Evolutionary conservation across 345 rosid species (phyloP).

Genomic region (Cardamine occulta): DNA sequence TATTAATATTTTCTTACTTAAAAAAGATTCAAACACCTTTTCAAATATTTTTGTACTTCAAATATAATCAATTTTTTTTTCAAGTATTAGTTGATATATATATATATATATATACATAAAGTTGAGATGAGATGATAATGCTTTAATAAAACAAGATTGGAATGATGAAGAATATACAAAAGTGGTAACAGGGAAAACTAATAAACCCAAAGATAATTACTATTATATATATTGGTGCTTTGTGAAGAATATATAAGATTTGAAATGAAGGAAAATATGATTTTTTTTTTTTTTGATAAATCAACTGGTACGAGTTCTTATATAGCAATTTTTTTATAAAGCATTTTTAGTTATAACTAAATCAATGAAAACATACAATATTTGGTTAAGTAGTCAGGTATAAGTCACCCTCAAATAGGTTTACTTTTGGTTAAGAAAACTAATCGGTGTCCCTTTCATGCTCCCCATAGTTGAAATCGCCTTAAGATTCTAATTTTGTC

Average conservation of each 20-base stretch:
- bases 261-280: conserved; percentile 2
- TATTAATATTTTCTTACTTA: neutral
- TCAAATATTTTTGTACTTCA: conserved; percentile 23
- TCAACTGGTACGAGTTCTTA: too few species aligned
- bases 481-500: conserved; percentile 34
- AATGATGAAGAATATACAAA: conserved; percentile 37
- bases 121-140: conserved; percentile 11
- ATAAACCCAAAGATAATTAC: neutral
- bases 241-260: too few species aligned
- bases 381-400: conserved; percentile 10
- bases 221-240: neutral
- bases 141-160: conserved; percentile 34
- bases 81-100: neutral
- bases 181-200: conserved; percentile 19
- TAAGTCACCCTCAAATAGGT: conserved; percentile 7
- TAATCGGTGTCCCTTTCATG: conserved; percentile 6
- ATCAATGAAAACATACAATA: neutral
- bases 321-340: neutral
- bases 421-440: conserved; percentile 4
- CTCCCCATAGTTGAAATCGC: conserved; percentile 24
- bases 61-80: conserved; percentile 5
- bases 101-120: too few species aligned
- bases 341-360: neutral
- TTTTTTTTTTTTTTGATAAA: too few species aligned
- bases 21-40: neutral